phyloP scores from a whole-genome alignment of 371 early-diverging fungal genomes.

The Mortierella sp. region DNA sequence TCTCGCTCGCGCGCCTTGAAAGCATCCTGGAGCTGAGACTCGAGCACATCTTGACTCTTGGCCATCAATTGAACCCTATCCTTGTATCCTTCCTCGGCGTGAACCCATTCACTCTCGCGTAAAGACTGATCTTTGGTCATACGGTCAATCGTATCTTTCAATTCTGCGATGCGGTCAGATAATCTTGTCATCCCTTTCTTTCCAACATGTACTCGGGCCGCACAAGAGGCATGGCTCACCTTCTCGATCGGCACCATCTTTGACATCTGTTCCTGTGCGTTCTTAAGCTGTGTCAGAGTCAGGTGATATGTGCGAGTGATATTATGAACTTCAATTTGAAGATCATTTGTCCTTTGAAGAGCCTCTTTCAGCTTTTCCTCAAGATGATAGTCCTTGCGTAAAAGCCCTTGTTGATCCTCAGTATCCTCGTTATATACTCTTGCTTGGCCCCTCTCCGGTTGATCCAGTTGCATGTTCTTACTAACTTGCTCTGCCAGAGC shows the following conservation, averaged over 20 bases:
- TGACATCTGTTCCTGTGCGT: not conserved
- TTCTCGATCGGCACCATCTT: conserved; percentile 30
- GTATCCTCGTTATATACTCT: conserved; percentile 10
- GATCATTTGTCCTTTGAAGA: conserved; percentile 1
- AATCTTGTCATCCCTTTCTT: conserved; percentile 19
- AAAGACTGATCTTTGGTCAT: conserved; percentile 13
- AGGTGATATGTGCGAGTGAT: conserved; percentile 15
- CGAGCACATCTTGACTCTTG: conserved; percentile 11
- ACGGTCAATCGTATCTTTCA: conserved; percentile 2
- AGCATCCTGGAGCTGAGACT: conserved; percentile 12
- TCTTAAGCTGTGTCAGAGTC: conserved; percentile 9
- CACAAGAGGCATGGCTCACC: conserved; percentile 31
- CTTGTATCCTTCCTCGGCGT: conserved; percentile 15
- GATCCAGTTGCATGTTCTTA: conserved; percentile 17
- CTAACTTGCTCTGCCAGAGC: conserved; percentile 10
- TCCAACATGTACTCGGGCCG: conserved; percentile 11
- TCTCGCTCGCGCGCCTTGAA: conserved; percentile 1
- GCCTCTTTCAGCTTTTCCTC: conserved; percentile 16
- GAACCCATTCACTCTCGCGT: conserved; percentile 16
- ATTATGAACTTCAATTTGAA: conserved; percentile 21
- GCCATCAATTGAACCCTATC: conserved; percentile 14
- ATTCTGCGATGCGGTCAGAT: conserved; percentile 2
- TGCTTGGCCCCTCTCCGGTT: conserved; percentile 14
- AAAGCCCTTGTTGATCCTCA: conserved; percentile 2
- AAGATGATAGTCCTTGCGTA: conserved; percentile 13